These are phyloP conservation scores for Multifurca ochricompacta DNA, from an alignment of 768 basidiomycete genomes.

Conservation along the genomic window DNA sequence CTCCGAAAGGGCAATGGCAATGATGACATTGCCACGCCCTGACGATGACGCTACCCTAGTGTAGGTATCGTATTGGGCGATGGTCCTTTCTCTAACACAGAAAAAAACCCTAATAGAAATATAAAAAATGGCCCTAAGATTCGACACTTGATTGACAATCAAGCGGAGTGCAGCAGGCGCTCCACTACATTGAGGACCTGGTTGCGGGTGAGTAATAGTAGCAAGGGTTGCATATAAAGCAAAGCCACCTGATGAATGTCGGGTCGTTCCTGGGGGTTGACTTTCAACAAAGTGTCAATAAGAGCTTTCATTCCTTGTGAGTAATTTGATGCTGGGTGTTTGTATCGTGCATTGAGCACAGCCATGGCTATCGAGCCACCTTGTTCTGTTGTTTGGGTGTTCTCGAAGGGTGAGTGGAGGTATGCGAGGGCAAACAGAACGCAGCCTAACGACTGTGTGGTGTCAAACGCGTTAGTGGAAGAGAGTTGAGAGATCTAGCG, in stretches of 20 bases:
- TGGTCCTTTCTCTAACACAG: background rate
- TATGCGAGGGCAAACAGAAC: conserved; percentile 93
- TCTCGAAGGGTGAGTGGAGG: conserved; percentile 95
- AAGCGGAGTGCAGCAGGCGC: conserved; percentile 3
- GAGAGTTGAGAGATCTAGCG: conserved; percentile 22
- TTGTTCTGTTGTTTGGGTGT: conserved; percentile 82
- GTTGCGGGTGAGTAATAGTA: background rate
- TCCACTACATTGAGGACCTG: conserved; percentile 54
- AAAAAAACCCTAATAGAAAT: background rate
- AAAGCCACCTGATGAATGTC: conserved; percentile 73
- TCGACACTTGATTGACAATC: background rate
- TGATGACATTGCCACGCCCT: background rate
- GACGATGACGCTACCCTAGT: background rate
- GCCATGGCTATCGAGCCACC: conserved; percentile 98
- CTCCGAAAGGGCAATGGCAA: too few relatives aligned
- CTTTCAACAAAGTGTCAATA: conserved; percentile 78
- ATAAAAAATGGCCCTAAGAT: background rate
- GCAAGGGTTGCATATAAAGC: background rate
- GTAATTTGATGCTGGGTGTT: conserved; percentile 81
- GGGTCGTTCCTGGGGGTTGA: conserved; percentile 75
- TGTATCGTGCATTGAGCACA: conserved; percentile 87
- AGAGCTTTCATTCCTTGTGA: conserved; percentile 75
- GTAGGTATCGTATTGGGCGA: background rate
- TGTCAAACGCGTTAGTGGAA: background rate
- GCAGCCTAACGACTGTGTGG: conserved; percentile 80